Conservation (phyloP, 2,329 filamentous ascomycete genomes). For the Huntiella savannae region DNA sequence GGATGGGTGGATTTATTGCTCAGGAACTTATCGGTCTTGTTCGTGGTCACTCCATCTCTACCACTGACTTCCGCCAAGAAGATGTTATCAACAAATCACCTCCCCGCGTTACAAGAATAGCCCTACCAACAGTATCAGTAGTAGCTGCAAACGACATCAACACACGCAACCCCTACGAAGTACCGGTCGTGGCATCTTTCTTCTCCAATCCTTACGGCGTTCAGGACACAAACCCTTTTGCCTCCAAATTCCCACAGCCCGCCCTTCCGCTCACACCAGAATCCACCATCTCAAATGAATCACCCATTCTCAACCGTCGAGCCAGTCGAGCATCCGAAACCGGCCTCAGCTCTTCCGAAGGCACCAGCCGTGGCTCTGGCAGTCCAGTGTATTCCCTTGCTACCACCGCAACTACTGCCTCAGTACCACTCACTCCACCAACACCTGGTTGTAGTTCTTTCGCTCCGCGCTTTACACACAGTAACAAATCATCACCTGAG, state of each 20-base stretch:
- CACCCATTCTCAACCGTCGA: not conserved
- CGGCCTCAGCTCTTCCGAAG: not conserved
- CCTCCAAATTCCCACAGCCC: too few relatives aligned
- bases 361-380: constrained; percentile 1
- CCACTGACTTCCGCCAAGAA: not conserved
- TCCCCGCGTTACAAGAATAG: not conserved
- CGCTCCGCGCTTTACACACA: too few relatives aligned
- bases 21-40: constrained; percentile 30
- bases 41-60: constrained; percentile 4
- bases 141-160: constrained; percentile 10
- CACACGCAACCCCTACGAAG: constrained; percentile 9
- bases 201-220: not conserved
- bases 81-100: constrained; percentile 3
- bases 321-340: not conserved
- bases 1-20: constrained; percentile 40
- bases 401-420: not conserved
- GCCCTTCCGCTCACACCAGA: too few relatives aligned
- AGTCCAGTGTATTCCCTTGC: constrained; percentile 9
- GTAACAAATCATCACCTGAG: too few relatives aligned
- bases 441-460: too few relatives aligned
- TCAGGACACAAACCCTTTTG: not conserved
- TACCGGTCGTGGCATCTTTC: not conserved
- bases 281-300: too few relatives aligned
- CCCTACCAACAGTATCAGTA: too few relatives aligned
- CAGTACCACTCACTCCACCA: too few relatives aligned